Evolutionary conservation across 106 monocot genomes (phyloP), one percentile per base, ranked within the genome.

Genomic region (Acorus gramineus): DNA sequence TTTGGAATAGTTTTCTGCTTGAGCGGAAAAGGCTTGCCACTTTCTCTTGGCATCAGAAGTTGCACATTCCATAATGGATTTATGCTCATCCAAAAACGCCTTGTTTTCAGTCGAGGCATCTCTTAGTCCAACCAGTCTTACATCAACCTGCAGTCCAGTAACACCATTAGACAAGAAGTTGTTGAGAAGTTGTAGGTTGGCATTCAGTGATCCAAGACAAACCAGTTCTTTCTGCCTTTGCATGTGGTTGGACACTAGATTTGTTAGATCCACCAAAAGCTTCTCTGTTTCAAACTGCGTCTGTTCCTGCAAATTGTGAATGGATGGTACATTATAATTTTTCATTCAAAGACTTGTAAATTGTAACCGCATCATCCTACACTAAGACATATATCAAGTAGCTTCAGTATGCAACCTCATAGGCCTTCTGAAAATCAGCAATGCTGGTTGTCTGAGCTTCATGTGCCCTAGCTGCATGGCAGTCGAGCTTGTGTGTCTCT

Each of bases 11-110:
- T 73, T 76, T 42, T 88, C 74, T 49, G 82, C 82, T 45, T 83
- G 62, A 53, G 52, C 7, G 0, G 76, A 84, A 45, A 88, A 85
- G 9, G 68, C 71, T 56, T 98, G 83, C 91, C 96, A 91, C 69
- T 91, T 98, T 60, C 91, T 81, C 74, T 91, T 98, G 47, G 91
- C 81, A 50, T 88, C 85, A 52, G 71, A 61, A 12, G 79, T 79
- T 3, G 75, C 71, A 52, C 62, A 46, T 11, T 77, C 62, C 8
- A 78, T 60, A 1, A 63, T 61, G 4, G 72, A 79, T 49, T 71
- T 69, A 50, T 88, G 73, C 54, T 69, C 71, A 47, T 89, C 85
- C 45, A 86, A 42, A 63, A 77, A 73, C 48, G 44, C 67, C 60
- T 92, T 92, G 48, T 69, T 76, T 57, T 81, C 81, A 11, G 67